phyloP scores from a whole-genome alignment of 2,329 filamentous ascomycete genomes.

The Monilinia vaccinii-corymbosi region DNA sequence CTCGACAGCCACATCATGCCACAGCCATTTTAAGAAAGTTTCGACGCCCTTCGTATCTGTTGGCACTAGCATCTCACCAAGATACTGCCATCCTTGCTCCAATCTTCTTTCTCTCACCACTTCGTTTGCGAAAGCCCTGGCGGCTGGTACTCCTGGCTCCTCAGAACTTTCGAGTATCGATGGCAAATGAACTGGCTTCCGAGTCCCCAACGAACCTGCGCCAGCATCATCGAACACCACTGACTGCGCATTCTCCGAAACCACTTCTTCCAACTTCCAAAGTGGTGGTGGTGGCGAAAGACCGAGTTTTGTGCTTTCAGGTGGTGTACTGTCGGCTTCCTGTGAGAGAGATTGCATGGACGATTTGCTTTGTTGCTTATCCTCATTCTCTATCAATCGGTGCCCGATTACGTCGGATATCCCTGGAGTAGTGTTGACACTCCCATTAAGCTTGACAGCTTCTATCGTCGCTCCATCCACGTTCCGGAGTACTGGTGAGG shows the following conservation, averaged over 20 bases:
- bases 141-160: neutral
- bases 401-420: too few species aligned
- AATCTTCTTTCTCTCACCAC: slow-evolving; percentile 15
- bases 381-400: neutral
- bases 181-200: neutral
- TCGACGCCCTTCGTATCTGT: neutral
- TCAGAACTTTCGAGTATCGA: neutral
- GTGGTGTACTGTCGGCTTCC: neutral
- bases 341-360: neutral
- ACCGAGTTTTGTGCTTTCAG: neutral
- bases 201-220: neutral
- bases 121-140: slow-evolving; percentile 13
- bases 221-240: neutral
- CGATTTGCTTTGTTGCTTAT: neutral
- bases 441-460: neutral
- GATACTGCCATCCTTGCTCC: slow-evolving; percentile 13
- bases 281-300: neutral
- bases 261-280: neutral
- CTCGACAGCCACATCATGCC: neutral
- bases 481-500: fast-evolving
- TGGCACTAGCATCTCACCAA: neutral
- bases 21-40: neutral
- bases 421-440: too few species aligned
- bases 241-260: neutral
- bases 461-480: neutral